These are phyloP conservation scores for Ilex asprella DNA, from an alignment of 257 asterid genomes.

Conservation along the genomic window DNA sequence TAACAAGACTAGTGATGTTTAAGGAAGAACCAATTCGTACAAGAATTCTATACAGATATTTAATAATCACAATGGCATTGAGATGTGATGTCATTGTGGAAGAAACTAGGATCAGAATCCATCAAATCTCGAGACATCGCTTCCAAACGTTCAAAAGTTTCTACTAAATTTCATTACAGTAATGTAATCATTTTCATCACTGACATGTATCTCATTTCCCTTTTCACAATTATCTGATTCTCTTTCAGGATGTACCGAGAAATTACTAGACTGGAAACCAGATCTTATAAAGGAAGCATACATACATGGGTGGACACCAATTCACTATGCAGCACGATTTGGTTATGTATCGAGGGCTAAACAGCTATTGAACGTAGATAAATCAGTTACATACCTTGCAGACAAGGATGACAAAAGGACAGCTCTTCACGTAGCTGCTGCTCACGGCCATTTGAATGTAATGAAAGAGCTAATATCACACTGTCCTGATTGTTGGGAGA, in stretches of 20 bases:
- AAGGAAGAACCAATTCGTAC: no score
- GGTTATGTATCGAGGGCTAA: not conserved
- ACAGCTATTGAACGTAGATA: slow-evolving; percentile 1
- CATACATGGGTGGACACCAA: not conserved
- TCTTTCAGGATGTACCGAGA: not conserved
- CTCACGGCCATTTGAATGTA: slow-evolving; percentile 6
- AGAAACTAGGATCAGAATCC: no score
- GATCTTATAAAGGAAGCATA: not conserved
- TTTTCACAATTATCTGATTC: not conserved
- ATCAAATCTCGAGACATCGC: no score
- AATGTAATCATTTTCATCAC: no score
- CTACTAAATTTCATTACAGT: no score
- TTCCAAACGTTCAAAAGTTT: no score
- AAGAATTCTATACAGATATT: no score
- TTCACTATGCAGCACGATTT: not conserved
- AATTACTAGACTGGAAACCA: not conserved
- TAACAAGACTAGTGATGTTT: no score
- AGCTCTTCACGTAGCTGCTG: slow-evolving; percentile 16
- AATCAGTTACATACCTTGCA: slow-evolving; percentile 3
- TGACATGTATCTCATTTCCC: no score
- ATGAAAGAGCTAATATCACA: not conserved
- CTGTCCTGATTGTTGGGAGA: slow-evolving; percentile 23
- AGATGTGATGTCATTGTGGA: no score
- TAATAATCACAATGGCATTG: no score
- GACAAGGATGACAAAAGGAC: slow-evolving; percentile 8